Base-by-base conservation (phyloP, 495 filamentous ascomycete species). In the Xylaria grammica region DNA sequence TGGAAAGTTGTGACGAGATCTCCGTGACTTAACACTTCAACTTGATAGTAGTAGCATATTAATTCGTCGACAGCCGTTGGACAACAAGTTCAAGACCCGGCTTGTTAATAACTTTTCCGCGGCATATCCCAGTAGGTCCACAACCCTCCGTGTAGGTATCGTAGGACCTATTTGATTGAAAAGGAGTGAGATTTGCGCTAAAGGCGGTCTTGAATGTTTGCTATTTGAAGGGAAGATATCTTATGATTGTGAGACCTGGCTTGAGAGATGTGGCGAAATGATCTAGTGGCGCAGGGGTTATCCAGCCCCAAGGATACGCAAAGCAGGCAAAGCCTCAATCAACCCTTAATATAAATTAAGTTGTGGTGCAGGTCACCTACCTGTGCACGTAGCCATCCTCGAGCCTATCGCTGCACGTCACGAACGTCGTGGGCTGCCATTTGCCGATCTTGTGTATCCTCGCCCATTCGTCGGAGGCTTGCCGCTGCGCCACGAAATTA, bases 401-500 rank as follows among this genome's bases (percentile, higher is more conserved):
- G 53, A 51, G 62, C 62, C 62, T 64, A 64, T 64, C 22, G 53
- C 62, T 64, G 62, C 53, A 64, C 32, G 62, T 64, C 62, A 64
- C 53, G 62, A 64, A 64, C 36, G 17, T 51, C 53, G 44, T 38
- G 30, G 40, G 42, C 53, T 64, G 53, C 53, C 22, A 51, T 51
- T 64, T 64, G 62, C 62, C 62, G 62, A 58, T 63, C 51, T 48
- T 48, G 50, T 55, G 40, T 4, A 48, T 34, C 60, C 26, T 55
- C 40, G 50, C 55, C 50, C 60, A 63, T 55, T 63, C 50, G 55
- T 63, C 29, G 29, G 51, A 29, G 49, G 20, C 44, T 44, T 63
- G 22, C 40, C 40, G 24, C 60, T 22, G 15, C 60, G 51, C 60
- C 50, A 63, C 40, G 30, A 54, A 27, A 48, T 50, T 29, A 48